A percentile compares a stretch with the other conserved stretches of the same genome.
Conservation (phyloP, 257 asterid species). For the Cordia subcordata region DNA sequence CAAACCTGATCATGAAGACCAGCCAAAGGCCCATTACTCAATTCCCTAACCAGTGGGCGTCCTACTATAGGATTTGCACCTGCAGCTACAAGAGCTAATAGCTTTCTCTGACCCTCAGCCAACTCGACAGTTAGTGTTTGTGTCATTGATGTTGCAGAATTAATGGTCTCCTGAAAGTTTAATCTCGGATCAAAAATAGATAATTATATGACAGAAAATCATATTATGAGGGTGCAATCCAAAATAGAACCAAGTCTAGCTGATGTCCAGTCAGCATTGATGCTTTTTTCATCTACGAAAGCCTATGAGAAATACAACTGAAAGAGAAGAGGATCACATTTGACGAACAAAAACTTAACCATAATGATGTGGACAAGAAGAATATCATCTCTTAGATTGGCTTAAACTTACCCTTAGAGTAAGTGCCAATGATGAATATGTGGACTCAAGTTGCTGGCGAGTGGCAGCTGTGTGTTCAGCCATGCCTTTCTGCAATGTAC, state of each 20-base stretch:
- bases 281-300: too few relatives aligned
- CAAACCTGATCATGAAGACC: slow-evolving; percentile 81
- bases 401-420: slow-evolving; percentile 59
- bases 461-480: slow-evolving; percentile 65
- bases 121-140: slow-evolving; percentile 75
- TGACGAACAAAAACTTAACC: not conserved
- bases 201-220: not conserved
- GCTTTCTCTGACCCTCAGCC: slow-evolving; percentile 84
- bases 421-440: slow-evolving; percentile 76
- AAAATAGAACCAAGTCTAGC: not conserved
- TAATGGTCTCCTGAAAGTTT: slow-evolving; percentile 67
- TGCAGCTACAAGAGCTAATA: slow-evolving; percentile 71
- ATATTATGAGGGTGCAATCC: too few relatives aligned
- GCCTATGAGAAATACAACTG: too few relatives aligned
- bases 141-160: slow-evolving; percentile 77
- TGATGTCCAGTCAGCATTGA: too few relatives aligned
- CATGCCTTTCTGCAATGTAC: slow-evolving; percentile 87
- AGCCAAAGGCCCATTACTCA: slow-evolving; percentile 81
- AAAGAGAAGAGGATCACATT: too few relatives aligned
- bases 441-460: slow-evolving; percentile 77
- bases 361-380: not conserved
- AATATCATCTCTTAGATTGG: not conserved
- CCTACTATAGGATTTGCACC: slow-evolving; percentile 66
- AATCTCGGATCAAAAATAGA: not conserved
- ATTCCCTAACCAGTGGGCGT: slow-evolving; percentile 58